These are phyloP conservation scores for Oryza meridionalis DNA, from an alignment of 176 grass and related monocot genomes.

Conservation along the genomic window DNA sequence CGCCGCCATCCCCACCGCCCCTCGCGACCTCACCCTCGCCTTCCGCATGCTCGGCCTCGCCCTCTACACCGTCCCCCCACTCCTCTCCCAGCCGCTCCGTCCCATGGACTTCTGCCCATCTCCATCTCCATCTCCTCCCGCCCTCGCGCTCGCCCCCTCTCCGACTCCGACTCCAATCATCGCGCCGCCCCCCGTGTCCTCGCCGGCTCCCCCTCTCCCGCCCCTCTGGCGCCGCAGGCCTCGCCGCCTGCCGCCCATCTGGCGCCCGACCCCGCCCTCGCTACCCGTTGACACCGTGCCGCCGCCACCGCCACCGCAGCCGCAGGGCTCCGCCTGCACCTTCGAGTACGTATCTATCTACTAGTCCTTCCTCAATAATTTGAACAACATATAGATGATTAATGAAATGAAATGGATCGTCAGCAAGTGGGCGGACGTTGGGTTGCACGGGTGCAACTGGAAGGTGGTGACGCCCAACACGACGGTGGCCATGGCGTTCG, in stretches of 20 bases:
- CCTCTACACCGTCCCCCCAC: conserved; percentile 75
- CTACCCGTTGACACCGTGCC: background rate
- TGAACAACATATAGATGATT: too few species aligned
- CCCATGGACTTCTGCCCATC: conserved; percentile 68
- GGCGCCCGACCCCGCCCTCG: conserved; percentile 30
- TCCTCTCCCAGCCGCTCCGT: conserved; percentile 60
- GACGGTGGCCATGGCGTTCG: conserved; percentile 76
- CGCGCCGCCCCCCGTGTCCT: background rate
- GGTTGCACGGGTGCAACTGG: conserved; percentile 60
- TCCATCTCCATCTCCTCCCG: too few species aligned
- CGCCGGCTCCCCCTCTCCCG: conserved; percentile 2
- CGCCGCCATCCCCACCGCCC: conserved; percentile 21
- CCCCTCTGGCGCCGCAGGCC: conserved; percentile 38
- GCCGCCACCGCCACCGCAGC: background rate
- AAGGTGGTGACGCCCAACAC: conserved; percentile 74
- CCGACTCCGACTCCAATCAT: too few species aligned
- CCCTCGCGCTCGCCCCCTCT: background rate
- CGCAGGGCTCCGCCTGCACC: conserved; percentile 60
- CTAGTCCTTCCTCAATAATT: too few species aligned
- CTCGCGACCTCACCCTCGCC: conserved; percentile 58
- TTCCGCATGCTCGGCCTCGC: conserved; percentile 69
- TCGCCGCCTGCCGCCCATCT: conserved; percentile 37
- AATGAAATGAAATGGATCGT: too few species aligned
- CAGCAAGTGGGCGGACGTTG: conserved; percentile 52
- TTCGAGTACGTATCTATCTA: conserved; percentile 49